Evolutionary conservation across 208 protist genomes (phyloP).

Genomic region (Borovskyia barvae): DNA sequence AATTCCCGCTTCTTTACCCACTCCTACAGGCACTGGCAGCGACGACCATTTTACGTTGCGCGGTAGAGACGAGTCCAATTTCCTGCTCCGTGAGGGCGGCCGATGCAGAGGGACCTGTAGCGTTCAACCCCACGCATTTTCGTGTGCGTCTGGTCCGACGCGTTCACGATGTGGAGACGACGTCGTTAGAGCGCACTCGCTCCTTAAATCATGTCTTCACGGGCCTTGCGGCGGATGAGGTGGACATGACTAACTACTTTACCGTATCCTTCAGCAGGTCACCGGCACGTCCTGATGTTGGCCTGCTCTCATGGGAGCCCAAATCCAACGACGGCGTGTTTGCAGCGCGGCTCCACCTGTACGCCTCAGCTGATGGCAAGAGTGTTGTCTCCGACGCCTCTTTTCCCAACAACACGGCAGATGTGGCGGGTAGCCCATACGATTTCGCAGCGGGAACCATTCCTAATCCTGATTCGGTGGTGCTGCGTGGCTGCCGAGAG

Average conservation of each 20-base stretch:
- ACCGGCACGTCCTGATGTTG: conserved; percentile 13
- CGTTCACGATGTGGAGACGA: too few relatives aligned
- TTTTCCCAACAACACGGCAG: conserved; percentile 3
- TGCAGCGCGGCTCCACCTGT: conserved; percentile 8
- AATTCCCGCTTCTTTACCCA: conserved; percentile 40
- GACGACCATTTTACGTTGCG: conserved; percentile 27
- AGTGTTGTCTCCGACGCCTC: neutral
- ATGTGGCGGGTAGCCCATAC: conserved; percentile 45
- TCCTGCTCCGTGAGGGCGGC: conserved; percentile 32
- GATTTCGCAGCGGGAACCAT: conserved; percentile 31
- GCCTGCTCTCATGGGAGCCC: conserved; percentile 22
- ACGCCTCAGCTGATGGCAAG: conserved; percentile 8
- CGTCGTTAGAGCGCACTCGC: conserved; percentile 2
- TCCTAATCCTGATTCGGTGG: conserved; percentile 36
- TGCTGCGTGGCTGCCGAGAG: conserved; percentile 34
- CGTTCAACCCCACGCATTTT: conserved; percentile 34
- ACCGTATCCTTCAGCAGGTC: conserved; percentile 1
- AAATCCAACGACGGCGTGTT: conserved; percentile 28
- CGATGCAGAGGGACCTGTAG: conserved; percentile 28
- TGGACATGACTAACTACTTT: conserved; percentile 2
- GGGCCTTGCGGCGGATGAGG: neutral
- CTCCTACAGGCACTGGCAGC: conserved; percentile 20
- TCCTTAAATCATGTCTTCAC: neutral
- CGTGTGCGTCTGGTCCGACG: conserved; percentile 23
- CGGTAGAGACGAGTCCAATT: conserved; percentile 25